Conservation (phyloP, 2,329 filamentous ascomycete species). For the Corinectria fuckeliana region DNA sequence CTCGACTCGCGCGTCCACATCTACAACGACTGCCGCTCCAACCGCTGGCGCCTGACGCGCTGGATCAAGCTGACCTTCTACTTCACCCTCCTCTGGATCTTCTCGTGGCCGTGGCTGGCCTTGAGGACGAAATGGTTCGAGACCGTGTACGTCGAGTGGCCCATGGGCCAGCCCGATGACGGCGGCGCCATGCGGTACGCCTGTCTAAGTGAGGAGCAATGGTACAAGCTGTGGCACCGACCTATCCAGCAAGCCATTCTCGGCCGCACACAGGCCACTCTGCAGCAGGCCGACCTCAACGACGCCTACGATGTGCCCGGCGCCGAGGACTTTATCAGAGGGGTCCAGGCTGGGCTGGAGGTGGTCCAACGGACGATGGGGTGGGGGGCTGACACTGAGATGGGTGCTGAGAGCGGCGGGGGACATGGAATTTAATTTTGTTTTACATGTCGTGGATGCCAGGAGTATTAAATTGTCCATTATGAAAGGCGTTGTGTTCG, state of each 20-base stretch:
- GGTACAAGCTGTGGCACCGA: conserved; percentile 68
- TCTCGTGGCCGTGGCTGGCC: conserved; percentile 74
- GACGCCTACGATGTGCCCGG: conserved; percentile 44
- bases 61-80: conserved; percentile 72
- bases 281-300: conserved; percentile 65
- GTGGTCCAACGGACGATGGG: conserved; percentile 61
- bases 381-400: conserved; percentile 50
- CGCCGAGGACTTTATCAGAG: conserved; percentile 50
- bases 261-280: conserved; percentile 59
- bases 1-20: conserved; percentile 64
- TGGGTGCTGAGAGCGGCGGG: neutral
- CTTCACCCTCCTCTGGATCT: conserved; percentile 70
- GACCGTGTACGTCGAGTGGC: conserved; percentile 67
- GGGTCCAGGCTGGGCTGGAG: conserved; percentile 56
- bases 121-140: conserved; percentile 72
- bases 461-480: no score
- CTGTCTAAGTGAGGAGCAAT: conserved; percentile 62
- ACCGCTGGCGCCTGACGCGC: conserved; percentile 67
- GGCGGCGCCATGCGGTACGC: conserved; percentile 56
- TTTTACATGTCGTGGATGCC: no score
- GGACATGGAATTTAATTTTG: no score
- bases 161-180: conserved; percentile 36
- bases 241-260: conserved; percentile 66
- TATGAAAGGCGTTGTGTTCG: no score
- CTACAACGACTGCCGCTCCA: conserved; percentile 67